Evolutionary conservation across 2,329 filamentous ascomycete species (phyloP).

Genomic region (Pestalotiopsis sp.): DNA sequence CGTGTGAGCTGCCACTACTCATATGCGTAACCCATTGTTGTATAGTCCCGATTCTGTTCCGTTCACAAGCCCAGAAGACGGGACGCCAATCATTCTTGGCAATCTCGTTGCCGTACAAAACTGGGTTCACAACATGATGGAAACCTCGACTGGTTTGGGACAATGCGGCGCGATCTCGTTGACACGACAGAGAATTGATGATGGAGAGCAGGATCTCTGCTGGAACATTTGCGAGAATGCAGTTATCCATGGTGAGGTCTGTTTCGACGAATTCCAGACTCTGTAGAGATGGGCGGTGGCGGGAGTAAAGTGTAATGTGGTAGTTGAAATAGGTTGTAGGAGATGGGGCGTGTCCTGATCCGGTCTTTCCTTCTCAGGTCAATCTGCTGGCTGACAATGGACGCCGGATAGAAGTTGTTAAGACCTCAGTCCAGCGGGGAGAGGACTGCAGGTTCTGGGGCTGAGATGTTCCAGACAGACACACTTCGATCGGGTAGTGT

Average conservation of each 20-base stretch:
- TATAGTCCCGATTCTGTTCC: neutral
- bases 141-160: neutral
- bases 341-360: no score
- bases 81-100: neutral
- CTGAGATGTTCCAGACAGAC: neutral
- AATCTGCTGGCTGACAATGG: no score
- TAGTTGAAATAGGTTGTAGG: no score
- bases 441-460: neutral
- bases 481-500: no score
- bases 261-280: neutral
- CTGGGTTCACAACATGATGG: neutral
- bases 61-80: constrained; percentile 9
- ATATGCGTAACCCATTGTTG: neutral
- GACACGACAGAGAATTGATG: neutral
- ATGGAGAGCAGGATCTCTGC: neutral
- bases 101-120: neutral
- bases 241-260: neutral
- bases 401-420: no score
- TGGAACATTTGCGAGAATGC: neutral
- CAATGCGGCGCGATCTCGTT: neutral
- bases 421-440: neutral
- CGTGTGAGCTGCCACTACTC: neutral
- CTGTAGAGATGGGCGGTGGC: neutral
- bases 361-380: no score
- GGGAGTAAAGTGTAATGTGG: no score